A percentile compares a stretch with the other conserved stretches of the same genome.
Evolutionary conservation across 805 yeast species (phyloP).

Genomic region (Wilhelminamyces savonicus): DNA sequence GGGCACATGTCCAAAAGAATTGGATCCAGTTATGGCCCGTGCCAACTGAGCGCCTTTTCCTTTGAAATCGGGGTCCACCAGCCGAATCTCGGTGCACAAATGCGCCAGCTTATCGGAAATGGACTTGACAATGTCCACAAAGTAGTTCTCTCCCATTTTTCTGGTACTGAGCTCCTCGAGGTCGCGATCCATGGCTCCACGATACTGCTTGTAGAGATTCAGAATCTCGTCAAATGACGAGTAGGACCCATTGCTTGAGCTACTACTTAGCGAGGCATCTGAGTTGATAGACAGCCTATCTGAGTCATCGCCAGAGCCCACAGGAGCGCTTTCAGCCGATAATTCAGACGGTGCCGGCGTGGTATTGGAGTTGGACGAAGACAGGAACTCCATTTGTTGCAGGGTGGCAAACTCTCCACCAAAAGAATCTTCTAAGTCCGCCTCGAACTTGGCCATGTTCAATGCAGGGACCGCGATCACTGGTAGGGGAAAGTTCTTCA

Average conservation of each 20-base stretch:
- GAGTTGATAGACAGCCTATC: conserved; percentile 12
- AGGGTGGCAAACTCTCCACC: conserved; percentile 1
- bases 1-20: conserved; percentile 31
- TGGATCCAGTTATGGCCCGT: conserved; percentile 36
- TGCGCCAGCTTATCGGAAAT: conserved; percentile 29
- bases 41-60: conserved; percentile 39
- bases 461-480: conserved; percentile 60
- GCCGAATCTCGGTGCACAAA: conserved; percentile 30
- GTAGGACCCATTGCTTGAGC: conserved; percentile 24
- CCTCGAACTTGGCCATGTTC: conserved; percentile 50
- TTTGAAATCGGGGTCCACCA: conserved; percentile 31
- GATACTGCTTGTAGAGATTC: conserved; percentile 24
- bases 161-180: conserved; percentile 8
- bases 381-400: not conserved
- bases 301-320: conserved; percentile 2
- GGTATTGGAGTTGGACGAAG: not conserved
- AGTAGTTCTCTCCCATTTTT: conserved; percentile 21
- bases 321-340: not conserved
- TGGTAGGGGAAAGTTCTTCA: conserved; percentile 59
- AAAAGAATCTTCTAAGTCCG: conserved; percentile 30
- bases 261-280: conserved; percentile 14
- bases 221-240: conserved; percentile 35
- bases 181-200: conserved; percentile 10
- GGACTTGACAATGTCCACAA: conserved; percentile 16
- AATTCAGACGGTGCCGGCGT: not conserved